A percentile compares a stretch with the other conserved stretches of the same genome.
Evolutionary conservation across 164 flowering plant species (phyloP).

Genomic region (Stephania cephalantha): DNA sequence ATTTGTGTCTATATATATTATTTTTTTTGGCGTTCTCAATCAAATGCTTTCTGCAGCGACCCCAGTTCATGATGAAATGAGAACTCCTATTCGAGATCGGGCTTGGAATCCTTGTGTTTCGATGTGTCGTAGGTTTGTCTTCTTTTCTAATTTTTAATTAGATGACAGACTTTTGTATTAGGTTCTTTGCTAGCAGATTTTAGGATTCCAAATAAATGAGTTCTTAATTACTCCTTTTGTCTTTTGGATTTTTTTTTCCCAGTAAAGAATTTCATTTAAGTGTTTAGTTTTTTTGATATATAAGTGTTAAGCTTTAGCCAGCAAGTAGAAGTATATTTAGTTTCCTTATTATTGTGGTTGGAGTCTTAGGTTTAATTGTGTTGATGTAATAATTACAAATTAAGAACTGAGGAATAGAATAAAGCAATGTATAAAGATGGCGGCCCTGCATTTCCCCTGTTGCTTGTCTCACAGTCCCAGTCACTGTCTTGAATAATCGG

Average conservation of each 20-base stretch:
- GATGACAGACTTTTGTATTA: neutral
- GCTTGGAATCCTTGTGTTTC: constrained; percentile 98
- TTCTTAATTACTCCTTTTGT: no score
- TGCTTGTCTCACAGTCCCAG: no score
- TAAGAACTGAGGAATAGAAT: no score
- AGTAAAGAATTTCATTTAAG: neutral
- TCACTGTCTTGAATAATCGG: no score
- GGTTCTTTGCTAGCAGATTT: neutral
- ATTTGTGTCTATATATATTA: neutral
- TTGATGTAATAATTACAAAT: no score
- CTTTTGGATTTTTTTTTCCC: neutral
- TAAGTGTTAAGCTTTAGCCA: no score
- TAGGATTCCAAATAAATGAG: neutral
- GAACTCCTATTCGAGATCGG: constrained; percentile 98
- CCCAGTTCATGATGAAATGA: constrained; percentile 96
- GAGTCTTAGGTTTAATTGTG: no score
- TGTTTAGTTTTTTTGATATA: no score
- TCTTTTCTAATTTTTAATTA: neutral
- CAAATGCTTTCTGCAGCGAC: constrained; percentile 47
- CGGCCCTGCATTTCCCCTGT: no score
- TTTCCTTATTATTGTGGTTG: no score
- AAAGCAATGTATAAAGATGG: no score
- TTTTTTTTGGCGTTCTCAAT: neutral
- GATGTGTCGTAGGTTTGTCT: constrained; percentile 85
- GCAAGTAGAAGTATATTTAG: no score